Evolutionary conservation across 768 basidiomycete genomes (phyloP).

Genomic region (Boletales sp.): DNA sequence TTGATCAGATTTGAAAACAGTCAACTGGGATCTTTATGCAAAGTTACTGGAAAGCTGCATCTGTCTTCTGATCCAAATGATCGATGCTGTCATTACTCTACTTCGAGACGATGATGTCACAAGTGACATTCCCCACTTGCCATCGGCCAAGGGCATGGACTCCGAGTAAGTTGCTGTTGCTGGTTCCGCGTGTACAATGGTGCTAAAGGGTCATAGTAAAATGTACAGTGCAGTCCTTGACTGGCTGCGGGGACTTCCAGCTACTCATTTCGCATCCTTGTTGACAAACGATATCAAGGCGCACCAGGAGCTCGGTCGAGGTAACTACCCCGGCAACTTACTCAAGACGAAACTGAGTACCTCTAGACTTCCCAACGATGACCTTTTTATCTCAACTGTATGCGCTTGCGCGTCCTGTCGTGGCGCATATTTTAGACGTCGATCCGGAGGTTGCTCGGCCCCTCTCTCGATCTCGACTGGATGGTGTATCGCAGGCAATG

Average conservation of each 20-base stretch:
- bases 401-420: conserved; percentile 36
- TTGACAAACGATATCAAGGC: conserved; percentile 22
- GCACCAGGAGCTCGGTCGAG: conserved; percentile 27
- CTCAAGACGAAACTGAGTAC: neutral
- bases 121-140: conserved; percentile 35
- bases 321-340: conserved; percentile 2
- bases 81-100: conserved; percentile 28
- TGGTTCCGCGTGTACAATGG: neutral
- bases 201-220: conserved; percentile 13
- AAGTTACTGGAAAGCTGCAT: conserved; percentile 41
- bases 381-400: conserved; percentile 50
- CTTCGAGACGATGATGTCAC: conserved; percentile 22
- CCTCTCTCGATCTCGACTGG: conserved; percentile 17
- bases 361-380: conserved; percentile 33
- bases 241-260: conserved; percentile 25
- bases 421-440: conserved; percentile 15
- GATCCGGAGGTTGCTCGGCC: conserved; percentile 3
- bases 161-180: conserved; percentile 35
- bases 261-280: conserved; percentile 9
- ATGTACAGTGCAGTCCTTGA: conserved; percentile 23
- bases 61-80: conserved; percentile 38
- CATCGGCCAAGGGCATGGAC: conserved; percentile 31
- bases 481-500: conserved; percentile 32
- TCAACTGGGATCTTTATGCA: conserved; percentile 54
- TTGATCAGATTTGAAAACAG: conserved; percentile 30